Conservation (phyloP, 306 rosid species). For the Cucumis hystrix region DNA sequence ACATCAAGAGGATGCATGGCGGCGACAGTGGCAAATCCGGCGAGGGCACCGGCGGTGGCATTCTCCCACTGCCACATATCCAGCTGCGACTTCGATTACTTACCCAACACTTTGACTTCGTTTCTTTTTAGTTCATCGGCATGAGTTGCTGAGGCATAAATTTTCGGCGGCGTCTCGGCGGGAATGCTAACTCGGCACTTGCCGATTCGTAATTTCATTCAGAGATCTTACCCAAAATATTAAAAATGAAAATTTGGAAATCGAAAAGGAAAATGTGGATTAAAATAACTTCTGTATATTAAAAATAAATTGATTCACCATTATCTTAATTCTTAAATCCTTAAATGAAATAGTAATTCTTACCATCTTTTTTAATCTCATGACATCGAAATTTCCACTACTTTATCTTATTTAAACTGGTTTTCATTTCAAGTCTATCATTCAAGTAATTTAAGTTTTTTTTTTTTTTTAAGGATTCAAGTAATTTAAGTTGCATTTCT, state of each 20-base stretch:
- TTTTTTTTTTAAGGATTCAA: too few relatives aligned
- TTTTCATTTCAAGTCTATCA: too few relatives aligned
- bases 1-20: conserved; percentile 87
- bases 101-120: conserved; percentile 1
- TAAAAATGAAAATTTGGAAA: background rate
- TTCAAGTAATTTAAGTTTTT: too few relatives aligned
- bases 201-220: background rate
- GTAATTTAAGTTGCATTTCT: too few relatives aligned
- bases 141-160: background rate
- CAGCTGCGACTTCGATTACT: conserved; percentile 15
- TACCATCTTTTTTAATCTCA: too few relatives aligned
- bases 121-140: background rate
- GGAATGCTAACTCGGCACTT: background rate
- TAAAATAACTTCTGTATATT: background rate
- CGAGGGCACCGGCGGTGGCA: conserved; percentile 71
- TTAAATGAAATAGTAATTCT: too few relatives aligned
- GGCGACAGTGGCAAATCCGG: conserved; percentile 81
- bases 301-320: too few relatives aligned
- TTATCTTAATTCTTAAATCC: too few relatives aligned
- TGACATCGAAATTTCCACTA: too few relatives aligned
- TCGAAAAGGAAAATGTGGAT: background rate
- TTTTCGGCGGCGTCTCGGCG: background rate
- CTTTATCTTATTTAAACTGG: too few relatives aligned
- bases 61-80: conserved; percentile 73
- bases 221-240: background rate